A percentile compares a stretch with the other conserved stretches of the same genome.
Conservation (phyloP, 2,329 filamentous ascomycete species). For the Diatrype stigma region DNA sequence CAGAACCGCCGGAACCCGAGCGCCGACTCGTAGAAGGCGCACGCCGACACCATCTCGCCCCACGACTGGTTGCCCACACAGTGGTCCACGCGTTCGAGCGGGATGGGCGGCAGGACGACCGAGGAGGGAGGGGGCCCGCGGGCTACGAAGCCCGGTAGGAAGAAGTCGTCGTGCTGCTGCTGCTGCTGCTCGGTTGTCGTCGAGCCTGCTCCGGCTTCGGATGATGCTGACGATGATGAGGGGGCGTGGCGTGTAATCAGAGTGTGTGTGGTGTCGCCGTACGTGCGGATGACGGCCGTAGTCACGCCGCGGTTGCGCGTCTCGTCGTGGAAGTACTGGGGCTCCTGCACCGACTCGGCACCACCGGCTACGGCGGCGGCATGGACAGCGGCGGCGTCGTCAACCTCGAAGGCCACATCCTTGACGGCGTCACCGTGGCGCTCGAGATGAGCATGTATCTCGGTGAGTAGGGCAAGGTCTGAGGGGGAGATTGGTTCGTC, state of each 20-base stretch:
- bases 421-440: slow-evolving; percentile 91
- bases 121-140: slow-evolving; percentile 38
- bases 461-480: slow-evolving; percentile 62
- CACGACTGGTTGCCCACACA: slow-evolving; percentile 97
- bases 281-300: slow-evolving; percentile 80
- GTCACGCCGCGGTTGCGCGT: slow-evolving; percentile 59
- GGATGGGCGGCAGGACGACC: slow-evolving; percentile 55
- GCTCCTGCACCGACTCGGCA: slow-evolving; percentile 58
- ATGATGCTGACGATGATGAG: slow-evolving; percentile 40
- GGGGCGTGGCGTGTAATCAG: slow-evolving; percentile 73
- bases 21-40: slow-evolving; percentile 76
- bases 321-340: slow-evolving; percentile 51
- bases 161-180: slow-evolving; percentile 31
- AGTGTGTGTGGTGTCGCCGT: slow-evolving; percentile 93
- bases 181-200: too few relatives aligned
- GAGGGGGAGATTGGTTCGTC: slow-evolving; percentile 59
- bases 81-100: slow-evolving; percentile 80
- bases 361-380: slow-evolving; percentile 63
- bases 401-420: slow-evolving; percentile 92
- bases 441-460: slow-evolving; percentile 80
- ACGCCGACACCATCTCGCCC: slow-evolving; percentile 73
- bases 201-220: not conserved
- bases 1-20: slow-evolving; percentile 96
- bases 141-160: slow-evolving; percentile 77
- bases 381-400: slow-evolving; percentile 80